These are phyloP conservation scores for Coccinonectria pachysandricola DNA, from an alignment of 2,329 filamentous ascomycete genomes.

Conservation along the genomic window DNA sequence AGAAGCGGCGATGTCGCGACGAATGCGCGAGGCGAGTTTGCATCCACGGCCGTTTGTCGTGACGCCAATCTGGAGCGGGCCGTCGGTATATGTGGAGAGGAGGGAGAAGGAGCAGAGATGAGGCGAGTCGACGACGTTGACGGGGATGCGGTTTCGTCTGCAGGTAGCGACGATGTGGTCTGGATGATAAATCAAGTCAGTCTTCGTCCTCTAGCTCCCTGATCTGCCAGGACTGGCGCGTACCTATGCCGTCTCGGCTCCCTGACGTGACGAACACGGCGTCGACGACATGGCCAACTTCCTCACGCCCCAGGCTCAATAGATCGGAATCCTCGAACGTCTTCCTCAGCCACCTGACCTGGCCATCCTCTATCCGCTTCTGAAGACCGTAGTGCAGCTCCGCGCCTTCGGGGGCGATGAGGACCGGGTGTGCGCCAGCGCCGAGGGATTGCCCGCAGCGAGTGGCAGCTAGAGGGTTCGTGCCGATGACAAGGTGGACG, in stretches of 20 bases:
- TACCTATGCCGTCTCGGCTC: slow-evolving; percentile 35
- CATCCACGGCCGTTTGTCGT: slow-evolving; percentile 93
- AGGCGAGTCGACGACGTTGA: slow-evolving; percentile 86
- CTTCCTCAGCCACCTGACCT: slow-evolving; percentile 55
- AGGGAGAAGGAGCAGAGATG: slow-evolving; percentile 82
- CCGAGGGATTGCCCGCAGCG: slow-evolving; percentile 71
- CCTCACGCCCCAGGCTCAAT: slow-evolving; percentile 64
- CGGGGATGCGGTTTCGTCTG: slow-evolving; percentile 68
- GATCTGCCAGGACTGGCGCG: no score
- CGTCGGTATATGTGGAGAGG: slow-evolving; percentile 79
- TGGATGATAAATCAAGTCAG: no score
- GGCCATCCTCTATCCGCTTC: slow-evolving; percentile 54
- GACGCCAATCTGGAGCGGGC: slow-evolving; percentile 86
- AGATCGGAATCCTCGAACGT: slow-evolving; percentile 63
- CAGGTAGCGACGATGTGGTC: slow-evolving; percentile 67
- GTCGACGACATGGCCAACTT: slow-evolving; percentile 72
- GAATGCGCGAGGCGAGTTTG: slow-evolving; percentile 81
- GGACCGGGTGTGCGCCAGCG: slow-evolving; percentile 69
- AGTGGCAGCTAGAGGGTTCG: slow-evolving; percentile 76
- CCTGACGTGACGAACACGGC: slow-evolving; percentile 75
- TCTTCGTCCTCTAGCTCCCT: no score
- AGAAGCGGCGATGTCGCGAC: slow-evolving; percentile 74
- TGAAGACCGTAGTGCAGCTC: slow-evolving; percentile 48
- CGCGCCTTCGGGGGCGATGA: slow-evolving; percentile 60
- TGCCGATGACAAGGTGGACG: slow-evolving; percentile 77